phyloP scores from a whole-genome alignment of 805 yeast species.

The Candida pini region DNA sequence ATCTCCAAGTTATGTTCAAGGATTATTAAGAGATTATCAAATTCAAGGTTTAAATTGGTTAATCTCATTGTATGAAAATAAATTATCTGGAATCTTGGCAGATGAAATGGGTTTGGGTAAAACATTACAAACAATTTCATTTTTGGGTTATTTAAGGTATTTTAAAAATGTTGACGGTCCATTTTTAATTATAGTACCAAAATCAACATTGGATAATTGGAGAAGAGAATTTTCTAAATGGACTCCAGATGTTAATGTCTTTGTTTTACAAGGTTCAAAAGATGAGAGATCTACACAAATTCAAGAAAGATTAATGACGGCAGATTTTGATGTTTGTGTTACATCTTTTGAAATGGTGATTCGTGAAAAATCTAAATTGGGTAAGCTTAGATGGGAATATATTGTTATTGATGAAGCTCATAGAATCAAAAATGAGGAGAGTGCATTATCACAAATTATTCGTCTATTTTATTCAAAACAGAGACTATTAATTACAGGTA shows the following conservation, averaged over 20 bases:
- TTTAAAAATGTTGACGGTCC: conserved; percentile 81
- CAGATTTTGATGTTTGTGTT: conserved; percentile 83
- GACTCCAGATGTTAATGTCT: conserved; percentile 90
- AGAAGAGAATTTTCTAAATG: conserved; percentile 87
- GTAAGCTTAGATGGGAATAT: conserved; percentile 88
- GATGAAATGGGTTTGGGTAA: conserved; percentile 99
- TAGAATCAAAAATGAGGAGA: conserved; percentile 91
- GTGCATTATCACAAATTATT: conserved; percentile 87
- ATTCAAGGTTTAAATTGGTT: conserved; percentile 95
- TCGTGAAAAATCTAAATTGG: conserved; percentile 75
- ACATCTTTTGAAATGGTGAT: conserved; percentile 93
- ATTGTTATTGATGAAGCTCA: conserved; percentile 95
- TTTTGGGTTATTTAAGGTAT: conserved; percentile 82
- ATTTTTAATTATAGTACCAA: conserved; percentile 86
- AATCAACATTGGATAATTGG: conserved; percentile 96
- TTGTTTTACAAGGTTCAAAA: conserved; percentile 85
- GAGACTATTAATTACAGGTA: conserved; percentile 86
- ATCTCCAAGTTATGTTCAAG: conserved; percentile 74
- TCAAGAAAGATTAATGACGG: conserved; percentile 51
- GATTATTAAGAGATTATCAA: conserved; percentile 84
- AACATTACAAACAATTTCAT: conserved; percentile 90
- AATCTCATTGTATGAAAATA: conserved; percentile 79
- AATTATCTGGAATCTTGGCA: conserved; percentile 87
- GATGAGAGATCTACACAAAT: conserved; percentile 66
- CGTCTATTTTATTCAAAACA: conserved; percentile 81